Base-by-base conservation (phyloP, 176 grass and related monocot genomes). In the Secale cereale region DNA sequence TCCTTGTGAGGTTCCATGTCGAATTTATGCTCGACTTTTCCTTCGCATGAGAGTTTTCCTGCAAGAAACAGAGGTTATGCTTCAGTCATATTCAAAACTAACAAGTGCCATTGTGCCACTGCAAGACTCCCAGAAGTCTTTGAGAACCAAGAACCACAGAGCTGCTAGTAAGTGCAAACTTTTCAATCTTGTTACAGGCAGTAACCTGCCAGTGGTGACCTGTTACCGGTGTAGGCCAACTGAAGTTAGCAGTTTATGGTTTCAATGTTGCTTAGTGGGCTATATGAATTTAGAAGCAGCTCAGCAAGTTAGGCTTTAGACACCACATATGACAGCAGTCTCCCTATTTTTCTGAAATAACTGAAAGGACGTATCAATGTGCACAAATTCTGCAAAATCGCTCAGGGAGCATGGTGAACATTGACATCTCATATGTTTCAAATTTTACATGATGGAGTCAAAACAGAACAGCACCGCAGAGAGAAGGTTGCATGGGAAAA, bases 1-100 rank as follows among this genome's bases (percentile, higher is more conserved):
- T 98, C 95, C 82, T 81, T 93, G 72, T 95, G 95, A 59, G 91
- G 95, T 46, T 98, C 87, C 92, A 98, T 93, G 61, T 98, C 95
- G 40, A 98, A 98, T 69, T 98, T 98, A 78, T 98, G 89, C 54
- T 98, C 92, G 0, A 95, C 92, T 84, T 92, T 94, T 70, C 92
- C 95, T 90, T 98, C 92, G 10, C 92, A 78, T 50, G 91, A 92
- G 73, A 93, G 90, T 74, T 98, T 95, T 45, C 89, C 92, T 98
- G 46, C 32, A 86, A 81, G 72, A 82, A 39, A 81, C 14, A 77
- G 28, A 35, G 48, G 65, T 26, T 56, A 62, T 19, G 1, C 5
- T 72, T 63, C 5, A 20, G 84, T 80, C 36, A 33, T 59, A 30
- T 6, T 32, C 1, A 71, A 79, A 80, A 32, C 32, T 59, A 67